Percentiles rank a stretch among this genome's conserved stretches.
These are phyloP conservation scores for Fragilaria radians DNA, from an alignment of 108 stramenopile species.

Conservation along the genomic window DNA sequence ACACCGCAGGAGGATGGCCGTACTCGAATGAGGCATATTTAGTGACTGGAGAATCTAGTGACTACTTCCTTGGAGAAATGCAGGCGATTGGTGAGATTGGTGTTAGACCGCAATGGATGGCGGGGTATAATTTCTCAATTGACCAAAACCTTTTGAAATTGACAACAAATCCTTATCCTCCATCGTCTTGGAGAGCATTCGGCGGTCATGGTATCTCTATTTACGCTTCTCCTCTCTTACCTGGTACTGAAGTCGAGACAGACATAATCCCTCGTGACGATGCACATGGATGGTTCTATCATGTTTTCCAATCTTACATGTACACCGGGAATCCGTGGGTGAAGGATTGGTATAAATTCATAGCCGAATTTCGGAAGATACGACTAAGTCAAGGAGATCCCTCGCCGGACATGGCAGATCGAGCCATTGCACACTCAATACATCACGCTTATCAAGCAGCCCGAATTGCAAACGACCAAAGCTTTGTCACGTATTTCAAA, in stretches of 20 bases:
- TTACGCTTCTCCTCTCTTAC: neutral
- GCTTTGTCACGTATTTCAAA: neutral
- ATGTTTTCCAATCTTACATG: neutral
- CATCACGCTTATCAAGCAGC: neutral
- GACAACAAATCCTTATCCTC: neutral
- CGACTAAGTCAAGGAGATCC: neutral
- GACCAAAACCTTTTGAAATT: neutral
- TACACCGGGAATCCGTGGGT: neutral
- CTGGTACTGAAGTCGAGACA: neutral
- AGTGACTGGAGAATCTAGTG: neutral
- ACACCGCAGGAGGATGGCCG: neutral
- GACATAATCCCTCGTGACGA: neutral
- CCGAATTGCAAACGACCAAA: neutral
- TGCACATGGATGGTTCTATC: slow-evolving; percentile 1
- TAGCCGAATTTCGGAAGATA: neutral
- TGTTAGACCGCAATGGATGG: neutral
- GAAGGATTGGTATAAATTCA: neutral
- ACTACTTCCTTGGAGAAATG: neutral
- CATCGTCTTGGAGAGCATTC: neutral
- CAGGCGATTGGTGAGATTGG: neutral
- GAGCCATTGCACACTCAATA: neutral
- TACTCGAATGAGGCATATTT: neutral
- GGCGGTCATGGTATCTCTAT: neutral
- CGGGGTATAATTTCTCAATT: neutral
- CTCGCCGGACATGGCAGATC: neutral